Conservation (phyloP, 2,329 filamentous ascomycete genomes). For the Elsinoe fawcettii region DNA sequence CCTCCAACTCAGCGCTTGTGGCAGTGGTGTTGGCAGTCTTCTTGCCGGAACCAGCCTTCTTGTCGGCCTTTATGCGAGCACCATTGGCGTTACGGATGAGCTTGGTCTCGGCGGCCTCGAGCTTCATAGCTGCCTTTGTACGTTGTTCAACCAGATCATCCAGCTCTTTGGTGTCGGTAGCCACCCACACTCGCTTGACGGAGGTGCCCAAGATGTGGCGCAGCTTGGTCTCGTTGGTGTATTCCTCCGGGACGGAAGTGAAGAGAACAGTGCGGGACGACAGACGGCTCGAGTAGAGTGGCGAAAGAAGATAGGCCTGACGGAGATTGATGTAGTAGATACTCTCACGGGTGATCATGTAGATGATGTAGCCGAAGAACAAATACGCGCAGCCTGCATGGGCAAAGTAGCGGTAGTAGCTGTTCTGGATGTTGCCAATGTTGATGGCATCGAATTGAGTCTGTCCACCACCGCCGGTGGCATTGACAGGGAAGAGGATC, state of each 20-base stretch:
- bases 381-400: constrained; percentile 74
- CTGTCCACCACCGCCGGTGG: constrained; percentile 62
- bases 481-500: constrained; percentile 79
- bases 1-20: constrained; percentile 29
- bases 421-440: constrained; percentile 65
- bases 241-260: constrained; percentile 70
- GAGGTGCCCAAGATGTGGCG: constrained; percentile 68
- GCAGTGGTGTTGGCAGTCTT: constrained; percentile 45
- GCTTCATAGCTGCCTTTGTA: constrained; percentile 67
- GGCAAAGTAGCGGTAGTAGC: constrained; percentile 65
- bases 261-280: constrained; percentile 88
- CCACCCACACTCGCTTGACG: constrained; percentile 71
- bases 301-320: constrained; percentile 84
- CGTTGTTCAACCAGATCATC: constrained; percentile 75
- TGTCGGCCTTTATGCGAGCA: constrained; percentile 58
- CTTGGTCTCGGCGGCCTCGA: constrained; percentile 81
- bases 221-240: constrained; percentile 68
- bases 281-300: constrained; percentile 73
- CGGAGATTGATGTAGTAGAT: constrained; percentile 90
- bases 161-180: constrained; percentile 66
- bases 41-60: constrained; percentile 42
- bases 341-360: constrained; percentile 76
- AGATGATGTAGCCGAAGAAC: constrained; percentile 72
- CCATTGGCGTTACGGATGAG: constrained; percentile 73
- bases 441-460: constrained; percentile 68